Percentiles rank a stretch among this genome's conserved stretches.
Conservation (phyloP, 257 asterid genomes). For the Plectranthus barbatus region DNA sequence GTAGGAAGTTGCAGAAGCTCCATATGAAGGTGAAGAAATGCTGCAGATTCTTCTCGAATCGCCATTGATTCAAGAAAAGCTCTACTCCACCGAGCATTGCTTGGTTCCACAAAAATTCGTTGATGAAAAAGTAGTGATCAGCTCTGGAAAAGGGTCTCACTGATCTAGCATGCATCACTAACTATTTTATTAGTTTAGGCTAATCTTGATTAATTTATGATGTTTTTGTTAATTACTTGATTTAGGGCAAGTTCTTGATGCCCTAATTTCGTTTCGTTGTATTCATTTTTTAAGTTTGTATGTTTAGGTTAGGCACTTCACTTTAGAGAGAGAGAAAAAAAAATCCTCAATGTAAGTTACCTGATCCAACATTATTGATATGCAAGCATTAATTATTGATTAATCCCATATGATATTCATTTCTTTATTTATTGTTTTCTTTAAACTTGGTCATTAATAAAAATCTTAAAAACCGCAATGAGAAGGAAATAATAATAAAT, state of each 20-base stretch:
- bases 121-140: constrained; percentile 12
- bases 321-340: constrained; percentile 17
- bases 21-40: constrained; percentile 27
- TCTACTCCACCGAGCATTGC: constrained; percentile 56
- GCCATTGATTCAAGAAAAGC: constrained; percentile 56
- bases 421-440: neutral
- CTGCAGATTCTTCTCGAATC: constrained; percentile 55
- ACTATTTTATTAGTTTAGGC: neutral
- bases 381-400: neutral
- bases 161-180: neutral
- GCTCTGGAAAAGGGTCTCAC: neutral
- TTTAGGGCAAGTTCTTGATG: constrained; percentile 1
- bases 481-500: neutral
- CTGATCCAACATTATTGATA: neutral
- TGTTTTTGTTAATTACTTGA: constrained; percentile 11
- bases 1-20: constrained; percentile 31
- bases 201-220: constrained; percentile 4
- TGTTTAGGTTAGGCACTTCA: constrained; percentile 6
- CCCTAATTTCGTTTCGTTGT: neutral
- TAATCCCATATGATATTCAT: constrained; percentile 6
- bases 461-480: constrained; percentile 16
- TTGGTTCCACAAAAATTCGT: constrained; percentile 43
- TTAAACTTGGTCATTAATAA: neutral
- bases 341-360: neutral
- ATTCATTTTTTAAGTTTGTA: neutral